Evolutionary conservation across 2,329 filamentous ascomycete genomes (phyloP).

Genomic region (Nigrospora oryzae): DNA sequence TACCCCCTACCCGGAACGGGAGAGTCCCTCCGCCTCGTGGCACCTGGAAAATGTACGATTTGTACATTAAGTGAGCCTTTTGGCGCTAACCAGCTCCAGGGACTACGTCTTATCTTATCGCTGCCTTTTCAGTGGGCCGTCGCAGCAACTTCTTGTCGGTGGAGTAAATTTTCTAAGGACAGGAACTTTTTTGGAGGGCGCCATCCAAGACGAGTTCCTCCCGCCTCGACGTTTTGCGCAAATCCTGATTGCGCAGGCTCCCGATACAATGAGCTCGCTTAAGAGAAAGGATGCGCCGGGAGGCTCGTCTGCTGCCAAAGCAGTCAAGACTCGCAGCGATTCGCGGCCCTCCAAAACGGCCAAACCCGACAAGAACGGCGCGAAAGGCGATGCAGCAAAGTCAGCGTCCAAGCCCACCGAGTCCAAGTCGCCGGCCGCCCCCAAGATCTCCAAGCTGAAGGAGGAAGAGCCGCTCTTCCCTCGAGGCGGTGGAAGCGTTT

Average conservation of each 20-base stretch:
- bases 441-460: constrained; percentile 39
- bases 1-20: too few species aligned
- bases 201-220: neutral
- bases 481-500: constrained; percentile 79
- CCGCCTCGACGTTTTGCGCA: neutral
- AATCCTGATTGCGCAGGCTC: neutral
- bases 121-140: constrained; percentile 2
- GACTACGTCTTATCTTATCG: constrained; percentile 1
- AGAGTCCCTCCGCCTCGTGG: too few species aligned
- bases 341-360: constrained; percentile 39
- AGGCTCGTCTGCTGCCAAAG: constrained; percentile 39
- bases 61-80: too few species aligned
- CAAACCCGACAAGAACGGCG: constrained; percentile 28
- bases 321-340: constrained; percentile 35
- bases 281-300: constrained; percentile 51
- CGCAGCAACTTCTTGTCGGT: neutral
- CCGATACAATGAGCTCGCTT: constrained; percentile 40
- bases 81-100: too few species aligned
- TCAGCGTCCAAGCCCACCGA: constrained; percentile 10
- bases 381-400: constrained; percentile 17
- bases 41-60: too few species aligned
- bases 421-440: constrained; percentile 17
- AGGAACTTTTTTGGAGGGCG: neutral
- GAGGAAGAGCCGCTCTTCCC: constrained; percentile 89
- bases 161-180: neutral